Evolutionary conservation across 345 rosid species (phyloP).

Genomic region (Eucalyptus marginata): DNA sequence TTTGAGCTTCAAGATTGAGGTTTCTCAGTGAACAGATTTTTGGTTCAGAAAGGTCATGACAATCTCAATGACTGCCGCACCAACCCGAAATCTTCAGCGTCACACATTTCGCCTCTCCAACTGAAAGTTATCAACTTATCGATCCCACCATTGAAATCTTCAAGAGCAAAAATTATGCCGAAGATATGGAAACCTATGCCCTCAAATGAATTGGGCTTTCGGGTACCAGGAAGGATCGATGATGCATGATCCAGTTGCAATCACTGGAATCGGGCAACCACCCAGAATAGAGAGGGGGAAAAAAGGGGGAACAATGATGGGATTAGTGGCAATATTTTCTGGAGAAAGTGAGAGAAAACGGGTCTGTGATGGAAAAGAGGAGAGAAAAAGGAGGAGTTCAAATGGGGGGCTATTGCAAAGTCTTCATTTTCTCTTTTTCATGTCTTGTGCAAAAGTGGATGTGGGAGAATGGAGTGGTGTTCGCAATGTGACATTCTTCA

Average conservation of each 20-base stretch:
- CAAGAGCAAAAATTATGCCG: background rate
- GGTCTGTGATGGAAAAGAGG: background rate
- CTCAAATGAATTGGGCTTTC: background rate
- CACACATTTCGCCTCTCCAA: background rate
- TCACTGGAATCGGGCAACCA: background rate
- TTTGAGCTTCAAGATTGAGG: background rate
- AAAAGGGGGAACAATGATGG: background rate
- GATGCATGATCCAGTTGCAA: background rate
- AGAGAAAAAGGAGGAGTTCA: background rate
- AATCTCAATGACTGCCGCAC: background rate
- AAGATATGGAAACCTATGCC: background rate
- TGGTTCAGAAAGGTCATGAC: background rate
- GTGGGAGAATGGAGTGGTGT: slow-evolving; percentile 6
- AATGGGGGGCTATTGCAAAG: background rate
- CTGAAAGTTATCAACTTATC: background rate
- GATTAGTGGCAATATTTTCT: background rate
- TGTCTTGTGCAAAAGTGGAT: slow-evolving; percentile 3
- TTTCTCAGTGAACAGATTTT: background rate
- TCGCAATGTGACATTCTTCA: slow-evolving; percentile 32
- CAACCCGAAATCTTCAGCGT: background rate
- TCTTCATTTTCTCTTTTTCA: background rate
- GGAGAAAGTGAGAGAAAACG: background rate
- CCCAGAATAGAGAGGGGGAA: background rate
- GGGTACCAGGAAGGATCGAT: background rate
- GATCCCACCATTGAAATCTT: background rate